Conservation (phyloP, 306 rosid genomes). For the Astragalus membranaceus region DNA sequence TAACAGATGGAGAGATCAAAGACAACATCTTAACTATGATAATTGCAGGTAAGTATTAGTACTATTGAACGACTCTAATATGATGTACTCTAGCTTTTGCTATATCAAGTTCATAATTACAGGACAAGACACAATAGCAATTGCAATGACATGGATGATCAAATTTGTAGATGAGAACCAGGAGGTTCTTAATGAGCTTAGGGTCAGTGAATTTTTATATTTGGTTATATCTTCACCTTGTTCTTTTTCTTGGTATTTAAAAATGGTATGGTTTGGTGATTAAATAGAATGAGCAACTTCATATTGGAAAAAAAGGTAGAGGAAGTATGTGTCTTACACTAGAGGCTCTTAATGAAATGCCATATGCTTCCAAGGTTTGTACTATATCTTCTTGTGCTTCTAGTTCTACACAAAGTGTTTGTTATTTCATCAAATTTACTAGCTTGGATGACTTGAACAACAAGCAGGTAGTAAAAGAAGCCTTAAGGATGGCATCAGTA, state of each 20-base stretch:
- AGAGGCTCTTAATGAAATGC: slow-evolving; percentile 60
- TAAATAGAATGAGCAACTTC: slow-evolving; percentile 60
- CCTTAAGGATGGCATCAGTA: slow-evolving; percentile 73
- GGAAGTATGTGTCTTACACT: slow-evolving; percentile 36
- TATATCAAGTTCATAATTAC: not conserved
- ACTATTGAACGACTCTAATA: not conserved
- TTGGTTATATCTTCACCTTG: not conserved
- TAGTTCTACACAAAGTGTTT: not conserved
- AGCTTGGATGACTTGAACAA: not conserved
- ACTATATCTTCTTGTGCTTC: not conserved
- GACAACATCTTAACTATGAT: slow-evolving; percentile 82
- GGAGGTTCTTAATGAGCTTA: slow-evolving; percentile 42
- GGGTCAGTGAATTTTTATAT: slow-evolving; percentile 29
- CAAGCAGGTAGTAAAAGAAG: slow-evolving; percentile 64
- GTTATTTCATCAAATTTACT: not conserved
- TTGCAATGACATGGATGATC: slow-evolving; percentile 87
- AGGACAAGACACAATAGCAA: slow-evolving; percentile 83
- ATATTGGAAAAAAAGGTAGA: slow-evolving; percentile 21
- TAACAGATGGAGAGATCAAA: slow-evolving; percentile 62
- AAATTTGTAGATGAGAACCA: slow-evolving; percentile 73
- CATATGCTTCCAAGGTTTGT: slow-evolving; percentile 60
- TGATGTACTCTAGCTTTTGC: not conserved
- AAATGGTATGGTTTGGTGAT: not conserved
- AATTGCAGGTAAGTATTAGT: slow-evolving; percentile 49
- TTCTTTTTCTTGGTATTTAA: not conserved